Evolutionary conservation across 2,329 filamentous ascomycete species (phyloP).

Genomic region (Pseudomassariella vexata): DNA sequence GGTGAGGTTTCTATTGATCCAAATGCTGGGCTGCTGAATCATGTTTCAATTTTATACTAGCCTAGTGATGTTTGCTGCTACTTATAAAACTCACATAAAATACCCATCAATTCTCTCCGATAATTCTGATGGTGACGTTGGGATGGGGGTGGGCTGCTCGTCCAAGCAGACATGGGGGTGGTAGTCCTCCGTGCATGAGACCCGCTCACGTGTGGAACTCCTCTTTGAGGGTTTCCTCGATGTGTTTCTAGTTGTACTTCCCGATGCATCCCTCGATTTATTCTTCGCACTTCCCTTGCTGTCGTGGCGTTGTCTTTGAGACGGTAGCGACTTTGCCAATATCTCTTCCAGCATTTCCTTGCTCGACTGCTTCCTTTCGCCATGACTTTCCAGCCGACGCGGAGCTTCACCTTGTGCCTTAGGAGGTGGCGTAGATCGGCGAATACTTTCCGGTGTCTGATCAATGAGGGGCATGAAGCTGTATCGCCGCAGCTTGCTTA

Average conservation of each 20-base stretch:
- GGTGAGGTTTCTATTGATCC: no score
- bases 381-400: constrained; percentile 2
- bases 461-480: constrained; percentile 20
- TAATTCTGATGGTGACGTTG: no score
- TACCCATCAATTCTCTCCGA: no score
- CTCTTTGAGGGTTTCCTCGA: no score
- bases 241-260: no score
- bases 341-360: constrained; percentile 17
- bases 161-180: background rate
- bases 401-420: constrained; percentile 7
- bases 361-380: constrained; percentile 11
- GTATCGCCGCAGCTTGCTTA: constrained; percentile 18
- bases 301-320: background rate
- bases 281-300: background rate
- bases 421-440: constrained; percentile 1
- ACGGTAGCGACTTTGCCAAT: constrained; percentile 9
- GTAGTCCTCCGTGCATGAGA: background rate
- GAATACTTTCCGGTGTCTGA: constrained; percentile 15
- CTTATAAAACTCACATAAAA: no score
- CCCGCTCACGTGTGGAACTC: no score
- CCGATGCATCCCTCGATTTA: no score
- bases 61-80: no score
- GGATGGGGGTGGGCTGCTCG: background rate
- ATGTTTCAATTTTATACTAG: no score
- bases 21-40: no score